Evolutionary conservation across 441 rosid species (phyloP).

Genomic region (Pelargonium cotyledonis): DNA sequence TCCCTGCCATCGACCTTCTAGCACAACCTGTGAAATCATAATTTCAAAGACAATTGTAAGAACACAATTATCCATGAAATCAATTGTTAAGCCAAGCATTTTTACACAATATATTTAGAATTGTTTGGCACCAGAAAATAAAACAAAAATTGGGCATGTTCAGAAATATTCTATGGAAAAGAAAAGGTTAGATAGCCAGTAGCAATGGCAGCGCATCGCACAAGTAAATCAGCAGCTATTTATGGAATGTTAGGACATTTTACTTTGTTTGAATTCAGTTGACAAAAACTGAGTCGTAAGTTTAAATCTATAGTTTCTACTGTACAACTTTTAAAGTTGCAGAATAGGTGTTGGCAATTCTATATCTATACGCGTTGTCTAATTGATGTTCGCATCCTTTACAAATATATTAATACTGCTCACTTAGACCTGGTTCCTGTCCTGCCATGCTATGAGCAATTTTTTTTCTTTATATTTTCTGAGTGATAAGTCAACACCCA

Average conservation of each 20-base stretch:
- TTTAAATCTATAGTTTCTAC: background rate
- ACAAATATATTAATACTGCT: background rate
- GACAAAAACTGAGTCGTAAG: background rate
- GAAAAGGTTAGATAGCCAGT: slow-evolving; percentile 2
- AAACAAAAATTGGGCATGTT: background rate
- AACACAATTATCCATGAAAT: slow-evolving; percentile 5
- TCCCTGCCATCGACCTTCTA: slow-evolving; percentile 83
- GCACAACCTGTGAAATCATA: slow-evolving; percentile 60
- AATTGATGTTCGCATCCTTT: background rate
- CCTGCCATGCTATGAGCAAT: background rate
- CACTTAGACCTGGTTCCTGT: background rate
- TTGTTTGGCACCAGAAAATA: background rate
- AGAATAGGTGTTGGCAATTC: background rate
- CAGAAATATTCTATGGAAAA: background rate
- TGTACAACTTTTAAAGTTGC: background rate
- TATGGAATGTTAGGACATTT: background rate
- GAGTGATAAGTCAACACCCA: background rate
- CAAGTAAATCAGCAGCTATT: background rate
- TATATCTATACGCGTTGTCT: background rate
- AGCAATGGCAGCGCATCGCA: background rate
- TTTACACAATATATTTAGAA: slow-evolving; percentile 5
- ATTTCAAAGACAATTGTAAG: slow-evolving; percentile 9
- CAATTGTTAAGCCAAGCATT: slow-evolving; percentile 12
- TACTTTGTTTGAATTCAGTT: background rate
- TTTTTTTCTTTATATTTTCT: background rate